Base-by-base conservation (phyloP, 257 asterid species). In the Nicotiana tabacum region DNA sequence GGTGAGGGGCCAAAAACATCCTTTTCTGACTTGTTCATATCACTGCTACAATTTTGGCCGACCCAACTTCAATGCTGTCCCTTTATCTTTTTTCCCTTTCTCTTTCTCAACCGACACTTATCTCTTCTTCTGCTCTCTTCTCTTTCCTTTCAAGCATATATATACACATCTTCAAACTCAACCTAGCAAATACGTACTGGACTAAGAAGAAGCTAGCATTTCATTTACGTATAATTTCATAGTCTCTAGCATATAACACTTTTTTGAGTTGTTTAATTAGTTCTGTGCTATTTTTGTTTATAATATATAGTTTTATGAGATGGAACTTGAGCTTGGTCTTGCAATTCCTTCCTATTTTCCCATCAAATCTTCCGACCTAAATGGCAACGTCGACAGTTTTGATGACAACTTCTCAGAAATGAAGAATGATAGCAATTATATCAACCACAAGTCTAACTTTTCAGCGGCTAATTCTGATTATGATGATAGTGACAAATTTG, bases 301-400 rank as follows among this genome's bases (percentile, higher is more conserved):
- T 0, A 37, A 6, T 76, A 24, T 16, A 1, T 4, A 33, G 12
- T n/a, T 27, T 77, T 33, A 39, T 27, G 55, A 24, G 2, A 92
- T 92, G 97, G 97, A 92, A 85, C 92, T 92, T 64, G 95, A 92
- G 57, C 89, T 92, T 15, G 90, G 91, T n/a, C 90, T 92, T 77
- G 91, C 87, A 51, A 93, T 87, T 77, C 82, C 85, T 80, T 68
- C 69, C 30, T 61, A 83, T 57, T 81, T 68, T 80, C 90, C 90
- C 1, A 2, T 17, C 21, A 76, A 72, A 65, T 65, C 5, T 24
- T 43, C 68, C 11, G 64, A 79, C 74, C 82, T 69, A 35, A 85
- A 81, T 16, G 39, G 46, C 17, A 48, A 27, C 17, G n/a, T 16
- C 35, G 57, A 57, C 6, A 12, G 16, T n/a, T n/a, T 16, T 21